These are phyloP conservation scores for Entonaema liquescens DNA, from an alignment of 495 filamentous ascomycete species.

Conservation along the genomic window DNA sequence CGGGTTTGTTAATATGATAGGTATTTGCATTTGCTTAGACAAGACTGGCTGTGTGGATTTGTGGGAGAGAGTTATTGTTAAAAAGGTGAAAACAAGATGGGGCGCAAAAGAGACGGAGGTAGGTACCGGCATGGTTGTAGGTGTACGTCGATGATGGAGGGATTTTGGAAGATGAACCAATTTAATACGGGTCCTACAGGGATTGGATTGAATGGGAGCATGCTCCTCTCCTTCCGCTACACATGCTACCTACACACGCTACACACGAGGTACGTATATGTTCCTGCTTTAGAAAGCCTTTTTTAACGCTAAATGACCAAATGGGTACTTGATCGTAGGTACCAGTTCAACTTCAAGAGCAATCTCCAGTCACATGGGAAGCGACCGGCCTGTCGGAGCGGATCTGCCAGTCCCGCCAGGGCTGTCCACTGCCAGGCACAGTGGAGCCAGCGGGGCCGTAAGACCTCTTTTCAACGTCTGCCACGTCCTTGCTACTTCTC, in stretches of 20 bases:
- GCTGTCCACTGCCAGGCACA: constrained; percentile 17
- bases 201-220: constrained; percentile 11
- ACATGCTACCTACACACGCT: neutral
- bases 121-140: constrained; percentile 1
- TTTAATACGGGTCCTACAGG: constrained; percentile 36
- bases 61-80: constrained; percentile 30
- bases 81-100: constrained; percentile 30
- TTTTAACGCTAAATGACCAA: neutral
- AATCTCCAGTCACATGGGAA: constrained; percentile 18
- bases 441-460: constrained; percentile 2
- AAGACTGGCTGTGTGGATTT: constrained; percentile 13
- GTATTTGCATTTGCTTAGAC: constrained; percentile 20
- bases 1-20: constrained; percentile 19
- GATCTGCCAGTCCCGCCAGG: constrained; percentile 30
- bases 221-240: constrained; percentile 25
- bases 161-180: constrained; percentile 34
- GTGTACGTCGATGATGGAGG: constrained; percentile 19
- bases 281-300: constrained; percentile 37
- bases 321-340: neutral
- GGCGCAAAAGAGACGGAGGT: constrained; percentile 5
- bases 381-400: constrained; percentile 32
- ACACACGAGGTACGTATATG: constrained; percentile 20
- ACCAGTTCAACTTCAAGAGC: neutral
- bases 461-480: constrained; percentile 24
- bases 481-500: constrained; percentile 36